Evolutionary conservation across 2,329 filamentous ascomycete species (phyloP).

Genomic region (Cyphellophora europaea): DNA sequence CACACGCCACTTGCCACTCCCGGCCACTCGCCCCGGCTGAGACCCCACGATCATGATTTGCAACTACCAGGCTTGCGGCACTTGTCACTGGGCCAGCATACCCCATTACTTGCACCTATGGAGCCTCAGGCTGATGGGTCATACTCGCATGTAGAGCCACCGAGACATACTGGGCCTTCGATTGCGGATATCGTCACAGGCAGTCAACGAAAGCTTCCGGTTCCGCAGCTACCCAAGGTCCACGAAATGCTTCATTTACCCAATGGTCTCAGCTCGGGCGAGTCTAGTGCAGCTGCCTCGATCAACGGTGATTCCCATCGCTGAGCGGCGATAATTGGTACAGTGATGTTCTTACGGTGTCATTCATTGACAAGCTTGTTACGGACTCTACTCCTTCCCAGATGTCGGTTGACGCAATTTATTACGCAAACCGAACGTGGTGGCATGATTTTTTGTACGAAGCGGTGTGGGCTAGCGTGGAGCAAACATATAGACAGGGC

Average conservation of each 20-base stretch:
- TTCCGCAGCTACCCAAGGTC: slow-evolving; percentile 79
- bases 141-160: slow-evolving; percentile 43
- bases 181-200: slow-evolving; percentile 93
- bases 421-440: too few species aligned
- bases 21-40: slow-evolving; percentile 83
- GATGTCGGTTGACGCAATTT: too few species aligned
- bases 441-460: too few species aligned
- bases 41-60: slow-evolving; percentile 64
- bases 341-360: too few species aligned
- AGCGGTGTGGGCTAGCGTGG: too few species aligned
- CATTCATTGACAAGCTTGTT: too few species aligned
- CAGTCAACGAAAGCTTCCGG: slow-evolving; percentile 79
- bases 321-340: too few species aligned
- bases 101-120: slow-evolving; percentile 61
- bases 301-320: slow-evolving; percentile 50
- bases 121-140: slow-evolving; percentile 55
- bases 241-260: slow-evolving; percentile 68
- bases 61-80: slow-evolving; percentile 82
- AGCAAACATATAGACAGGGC: too few species aligned
- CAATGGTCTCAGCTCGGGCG: slow-evolving; percentile 62
- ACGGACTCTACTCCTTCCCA: too few species aligned
- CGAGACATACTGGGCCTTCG: slow-evolving; percentile 58
- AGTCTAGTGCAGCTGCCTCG: slow-evolving; percentile 69
- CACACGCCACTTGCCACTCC: slow-evolving; percentile 98
- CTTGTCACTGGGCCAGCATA: slow-evolving; percentile 53